Evolutionary conservation across 129 eudicot species (phyloP).

Genomic region (Tanacetum coccineum): DNA sequence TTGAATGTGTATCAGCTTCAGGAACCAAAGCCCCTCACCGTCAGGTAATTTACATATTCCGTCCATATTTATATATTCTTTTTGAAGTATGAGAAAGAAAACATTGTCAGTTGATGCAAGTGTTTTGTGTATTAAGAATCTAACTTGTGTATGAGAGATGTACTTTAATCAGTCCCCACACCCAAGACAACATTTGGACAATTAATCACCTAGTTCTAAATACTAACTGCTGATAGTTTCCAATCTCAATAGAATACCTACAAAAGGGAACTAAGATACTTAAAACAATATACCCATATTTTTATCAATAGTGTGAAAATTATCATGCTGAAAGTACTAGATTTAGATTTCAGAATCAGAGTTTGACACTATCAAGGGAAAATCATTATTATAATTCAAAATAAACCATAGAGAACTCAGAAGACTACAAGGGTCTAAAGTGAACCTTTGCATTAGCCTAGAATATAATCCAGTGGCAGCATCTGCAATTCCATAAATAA

Average conservation of each 20-base stretch:
- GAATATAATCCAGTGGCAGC: slow-evolving; percentile 93
- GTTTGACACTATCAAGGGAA: background rate
- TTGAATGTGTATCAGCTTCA: too few species aligned
- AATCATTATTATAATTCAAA: background rate
- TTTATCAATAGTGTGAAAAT: background rate
- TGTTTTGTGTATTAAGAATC: background rate
- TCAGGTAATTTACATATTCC: background rate
- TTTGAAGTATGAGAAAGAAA: background rate
- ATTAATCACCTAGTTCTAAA: background rate
- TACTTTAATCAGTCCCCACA: background rate
- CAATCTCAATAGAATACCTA: background rate
- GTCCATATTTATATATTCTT: background rate
- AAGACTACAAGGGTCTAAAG: slow-evolving; percentile 4
- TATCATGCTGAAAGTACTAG: background rate
- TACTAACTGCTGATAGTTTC: background rate
- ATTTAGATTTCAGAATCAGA: background rate
- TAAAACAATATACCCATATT: too few species aligned
- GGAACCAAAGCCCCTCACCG: background rate
- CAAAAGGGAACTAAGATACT: background rate
- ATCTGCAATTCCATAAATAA: slow-evolving; percentile 43
- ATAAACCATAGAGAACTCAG: background rate
- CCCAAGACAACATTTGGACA: background rate
- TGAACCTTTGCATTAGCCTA: slow-evolving; percentile 74
- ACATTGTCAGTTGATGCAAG: background rate
- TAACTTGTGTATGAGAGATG: background rate